Percentiles rank a stretch among this genome's conserved stretches.
Conservation (phyloP, 1,139 yeast species). For the Yamadazyma atlantica region DNA sequence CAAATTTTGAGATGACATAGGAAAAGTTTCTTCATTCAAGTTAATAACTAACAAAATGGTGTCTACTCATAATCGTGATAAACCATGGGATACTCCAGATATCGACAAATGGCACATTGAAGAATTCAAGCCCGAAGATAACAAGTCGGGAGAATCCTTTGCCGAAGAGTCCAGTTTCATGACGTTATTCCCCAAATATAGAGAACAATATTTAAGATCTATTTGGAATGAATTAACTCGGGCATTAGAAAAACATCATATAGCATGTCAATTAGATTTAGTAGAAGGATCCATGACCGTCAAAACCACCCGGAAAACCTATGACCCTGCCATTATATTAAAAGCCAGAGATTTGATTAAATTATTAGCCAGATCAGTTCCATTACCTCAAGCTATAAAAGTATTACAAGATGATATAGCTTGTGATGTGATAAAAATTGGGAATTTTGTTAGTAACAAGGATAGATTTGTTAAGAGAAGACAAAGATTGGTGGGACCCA, state of each 20-base stretch:
- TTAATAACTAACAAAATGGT: conserved; percentile 53
- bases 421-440: conserved; percentile 95
- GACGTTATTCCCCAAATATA: conserved; percentile 93
- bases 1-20: conserved; percentile 16
- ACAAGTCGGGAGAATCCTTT: conserved; percentile 80
- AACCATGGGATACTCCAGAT: conserved; percentile 98
- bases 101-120: conserved; percentile 92
- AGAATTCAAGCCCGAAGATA: conserved; percentile 88
- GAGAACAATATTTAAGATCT: conserved; percentile 85
- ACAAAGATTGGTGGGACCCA: conserved; percentile 95
- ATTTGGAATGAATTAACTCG: conserved; percentile 94
- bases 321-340: conserved; percentile 89
- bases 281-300: conserved; percentile 99
- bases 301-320: conserved; percentile 91
- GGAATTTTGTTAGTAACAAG: conserved; percentile 82
- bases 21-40: conserved; percentile 1
- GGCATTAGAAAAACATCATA: conserved; percentile 67
- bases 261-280: conserved; percentile 80
- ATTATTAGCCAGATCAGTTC: conserved; percentile 92
- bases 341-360: conserved; percentile 95
- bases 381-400: conserved; percentile 94
- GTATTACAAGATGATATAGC: conserved; percentile 90
- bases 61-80: conserved; percentile 88
- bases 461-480: conserved; percentile 94
- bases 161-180: conserved; percentile 94